Base-by-base conservation (phyloP, 768 basidiomycete species). In the Rhodocollybia butyracea region DNA sequence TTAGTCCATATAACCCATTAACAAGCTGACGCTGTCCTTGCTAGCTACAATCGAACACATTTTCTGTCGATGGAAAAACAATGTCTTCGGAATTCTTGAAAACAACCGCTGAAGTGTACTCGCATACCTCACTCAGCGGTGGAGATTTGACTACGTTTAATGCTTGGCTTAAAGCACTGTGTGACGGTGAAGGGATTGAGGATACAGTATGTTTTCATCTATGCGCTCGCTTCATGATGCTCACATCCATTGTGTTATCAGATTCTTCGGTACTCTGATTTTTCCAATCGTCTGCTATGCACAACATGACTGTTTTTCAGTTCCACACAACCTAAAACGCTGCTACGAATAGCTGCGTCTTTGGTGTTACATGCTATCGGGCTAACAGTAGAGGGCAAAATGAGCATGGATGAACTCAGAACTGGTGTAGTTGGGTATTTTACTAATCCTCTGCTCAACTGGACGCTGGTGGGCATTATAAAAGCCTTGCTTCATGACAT, bases 141-240 rank as follows among this genome's bases (percentile, higher is more conserved):
- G 79, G 81, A 47, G 80, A 82, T 38, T 62, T 68, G 38, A 57
- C 58, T 39, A 75, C 77, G 19, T 82, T 83, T 59, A 64, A 68
- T 31, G 72, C 75, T 8, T 93, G 91, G 91, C 83, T 78, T 60
- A 91, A 89, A 63, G 86, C 88, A 0, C 72, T 93, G 26, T 92
- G 92, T 65, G 89, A 91, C 64, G 90, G 82, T 59, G 91, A 92
- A 65, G 91, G 91, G 1, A 91, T 93, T 26, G 91, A 92, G 60
- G 91, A 93, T 61, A 84, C 80, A 85, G 85, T 84, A 68, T 60
- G 54, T 47, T 12, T 36, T 32, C 22, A 19, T n/a, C 32, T n/a
- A 7, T 36, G 22, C 12, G 46, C 26, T 30, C 39, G n/a, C 12
- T 3, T 11, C 13, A 17, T 12, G n/a, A 22, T 2, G 31, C 40